Evolutionary conservation across 306 rosid genomes (phyloP), one percentile per base, ranked within the genome.

Genomic region (Gynostemma pentaphyllum): DNA sequence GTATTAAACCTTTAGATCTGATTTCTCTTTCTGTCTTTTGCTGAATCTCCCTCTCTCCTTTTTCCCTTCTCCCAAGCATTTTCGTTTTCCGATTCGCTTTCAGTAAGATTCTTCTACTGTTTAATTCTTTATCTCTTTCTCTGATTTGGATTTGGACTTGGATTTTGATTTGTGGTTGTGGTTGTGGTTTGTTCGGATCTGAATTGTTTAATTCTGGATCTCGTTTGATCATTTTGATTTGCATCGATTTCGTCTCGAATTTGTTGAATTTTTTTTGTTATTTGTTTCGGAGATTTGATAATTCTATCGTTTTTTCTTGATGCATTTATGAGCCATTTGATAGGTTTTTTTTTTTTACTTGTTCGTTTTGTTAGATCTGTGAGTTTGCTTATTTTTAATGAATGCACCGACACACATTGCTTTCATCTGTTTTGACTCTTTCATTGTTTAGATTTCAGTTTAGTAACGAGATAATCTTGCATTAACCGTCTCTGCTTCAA

Each of bases 371-470:
- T 40, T 16, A 61, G 66, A 61, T 61, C 66, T 61, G 28, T 12
- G 19, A 12, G 23, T 61, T 61, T 6, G 15, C 23, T 61, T n/a
- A n/a, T n/a, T n/a, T n/a, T n/a, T n/a, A n/a, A n/a, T 40, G 13
- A 4, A 24, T 61, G 37, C 66, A 61, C 66, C 66, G 66, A 61
- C 66, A 61, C 66, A 19, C 36, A 41, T 61, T 61, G 50, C 66
- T 23, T 41, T 61, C 50, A 46, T 41, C 23, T 24, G 9, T 12
- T 9, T 29, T 15, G 1, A 7, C 7, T 29, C 4, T 30, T 8
- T 54, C 16, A 9, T 12, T 24, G 8, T 23, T 61, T 61, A 21
- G 36, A 40, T 22, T 16, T 23, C 29, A 45, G 32, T 39, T 59
- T 61, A 4, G 44, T 60, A 9, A 14, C 28, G 66, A 39, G 7